Base-by-base conservation (phyloP, 257 asterid genomes). In the Fraxinus anomala region DNA sequence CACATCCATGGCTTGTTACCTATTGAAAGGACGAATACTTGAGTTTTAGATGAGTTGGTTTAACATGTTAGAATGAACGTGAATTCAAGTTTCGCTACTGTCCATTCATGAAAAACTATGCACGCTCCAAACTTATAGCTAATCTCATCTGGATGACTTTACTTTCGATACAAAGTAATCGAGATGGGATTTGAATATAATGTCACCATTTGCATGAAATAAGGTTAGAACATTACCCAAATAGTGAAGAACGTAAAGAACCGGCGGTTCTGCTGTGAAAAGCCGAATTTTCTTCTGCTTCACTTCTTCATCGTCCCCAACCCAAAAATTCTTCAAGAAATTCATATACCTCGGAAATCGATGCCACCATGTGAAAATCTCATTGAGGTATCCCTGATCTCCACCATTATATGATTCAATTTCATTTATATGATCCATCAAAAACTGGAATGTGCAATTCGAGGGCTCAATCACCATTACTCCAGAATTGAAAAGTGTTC, bases 381-480 rank as follows among this genome's bases (percentile, higher is more conserved):
- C 96, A 19, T 94, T 94, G 73, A 94, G 28, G 80, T 94, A 94
- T 0, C 98, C 98, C 73, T 94, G 97, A 12, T 94, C 98, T 14
- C 98, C 98, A 0, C 98, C 98, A 37, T 94, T 94, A 78, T 92
- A 94, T 2, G 98, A 94, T 26, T 92, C 92, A n/a, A 92, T 89
- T 34, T 87, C 93, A 28, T 94, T 85, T 80, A 94, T 92, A 39
- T 92, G 92, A 34, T 92, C 94, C 97, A 94, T 94, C 74, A 94
- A 6, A 3, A 94, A 90, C 82, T 82, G 80, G 81, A 94, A 94
- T 2, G 98, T 94, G 78, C 94, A 89, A 36, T 92, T 94, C 0
- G 96, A 92, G 12, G 98, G 98, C 89, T 94, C 98, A 13, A 94
- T 86, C 68, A 90, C 93, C 98, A 92, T 94, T 1, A 94, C 98